Evolutionary conservation across 306 rosid genomes (phyloP).

Genomic region (Elaeagnus macrophylla): DNA sequence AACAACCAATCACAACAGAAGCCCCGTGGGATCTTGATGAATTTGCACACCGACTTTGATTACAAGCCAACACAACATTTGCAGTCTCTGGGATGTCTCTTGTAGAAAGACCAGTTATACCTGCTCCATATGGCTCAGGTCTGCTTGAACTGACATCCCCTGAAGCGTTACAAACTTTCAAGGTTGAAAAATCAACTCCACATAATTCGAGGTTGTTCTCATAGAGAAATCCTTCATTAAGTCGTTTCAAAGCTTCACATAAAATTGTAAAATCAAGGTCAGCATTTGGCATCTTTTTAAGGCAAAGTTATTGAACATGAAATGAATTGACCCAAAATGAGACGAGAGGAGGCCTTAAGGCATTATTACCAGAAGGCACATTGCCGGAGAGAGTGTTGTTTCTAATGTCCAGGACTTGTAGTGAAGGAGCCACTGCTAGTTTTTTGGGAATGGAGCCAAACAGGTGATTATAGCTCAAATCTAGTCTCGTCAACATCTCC

Average conservation of each 20-base stretch:
- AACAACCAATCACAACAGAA: constrained; percentile 43
- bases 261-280: constrained; percentile 11
- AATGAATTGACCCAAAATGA: background rate
- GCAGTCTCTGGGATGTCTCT: constrained; percentile 86
- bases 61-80: constrained; percentile 62
- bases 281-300: constrained; percentile 3
- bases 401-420: constrained; percentile 62
- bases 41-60: constrained; percentile 38
- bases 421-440: constrained; percentile 54
- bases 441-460: constrained; percentile 83
- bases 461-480: constrained; percentile 63
- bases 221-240: constrained; percentile 56
- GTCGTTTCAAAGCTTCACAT: constrained; percentile 66
- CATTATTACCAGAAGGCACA: constrained; percentile 65
- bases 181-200: constrained; percentile 66
- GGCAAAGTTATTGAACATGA: background rate
- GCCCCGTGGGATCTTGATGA: constrained; percentile 41
- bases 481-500: constrained; percentile 52
- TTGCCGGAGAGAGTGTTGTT: constrained; percentile 85
- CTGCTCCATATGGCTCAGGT: constrained; percentile 61
- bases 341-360: background rate
- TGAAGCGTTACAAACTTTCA: constrained; percentile 54
- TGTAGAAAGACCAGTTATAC: constrained; percentile 24
- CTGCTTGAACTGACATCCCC: constrained; percentile 32
- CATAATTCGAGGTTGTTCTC: constrained; percentile 69